Conservation (phyloP, 495 filamentous ascomycete genomes). For the Cladorrhinum samala region DNA sequence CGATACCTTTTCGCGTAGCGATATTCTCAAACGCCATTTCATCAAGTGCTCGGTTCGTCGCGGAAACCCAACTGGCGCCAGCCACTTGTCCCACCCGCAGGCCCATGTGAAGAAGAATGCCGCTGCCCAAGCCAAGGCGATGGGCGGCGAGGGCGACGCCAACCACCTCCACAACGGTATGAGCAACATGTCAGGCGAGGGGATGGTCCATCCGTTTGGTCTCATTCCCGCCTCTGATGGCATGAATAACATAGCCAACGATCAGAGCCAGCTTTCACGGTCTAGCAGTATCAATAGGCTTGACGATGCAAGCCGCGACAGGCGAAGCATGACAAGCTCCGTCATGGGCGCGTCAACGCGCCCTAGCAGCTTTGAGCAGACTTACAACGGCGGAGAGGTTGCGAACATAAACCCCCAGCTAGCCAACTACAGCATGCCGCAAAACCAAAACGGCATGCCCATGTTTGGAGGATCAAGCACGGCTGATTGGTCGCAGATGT, state of each 20-base stretch:
- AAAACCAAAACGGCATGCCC: slow-evolving; percentile 46
- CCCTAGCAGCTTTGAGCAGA: slow-evolving; percentile 38
- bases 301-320: slow-evolving; percentile 44
- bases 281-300: slow-evolving; percentile 53
- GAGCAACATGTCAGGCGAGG: slow-evolving; percentile 43
- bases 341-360: slow-evolving; percentile 34
- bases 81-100: slow-evolving; percentile 85
- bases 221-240: slow-evolving; percentile 39
- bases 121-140: slow-evolving; percentile 53
- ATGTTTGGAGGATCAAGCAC: slow-evolving; percentile 43
- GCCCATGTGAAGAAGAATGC: slow-evolving; percentile 72
- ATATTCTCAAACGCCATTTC: slow-evolving; percentile 97
- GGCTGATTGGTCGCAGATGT: slow-evolving; percentile 65
- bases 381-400: slow-evolving; percentile 46
- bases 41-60: slow-evolving; percentile 94
- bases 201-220: slow-evolving; percentile 46
- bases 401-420: slow-evolving; percentile 53
- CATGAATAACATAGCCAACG: slow-evolving; percentile 46
- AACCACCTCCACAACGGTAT: slow-evolving; percentile 47
- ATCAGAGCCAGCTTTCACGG: slow-evolving; percentile 50
- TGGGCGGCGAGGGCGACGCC: slow-evolving; percentile 38
- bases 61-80: slow-evolving; percentile 88
- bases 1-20: slow-evolving; percentile 97
- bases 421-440: slow-evolving; percentile 50
- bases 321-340: slow-evolving; percentile 47